phyloP scores from a whole-genome alignment of 768 basidiomycete genomes.

The Sporobolomyces pararoseus region DNA sequence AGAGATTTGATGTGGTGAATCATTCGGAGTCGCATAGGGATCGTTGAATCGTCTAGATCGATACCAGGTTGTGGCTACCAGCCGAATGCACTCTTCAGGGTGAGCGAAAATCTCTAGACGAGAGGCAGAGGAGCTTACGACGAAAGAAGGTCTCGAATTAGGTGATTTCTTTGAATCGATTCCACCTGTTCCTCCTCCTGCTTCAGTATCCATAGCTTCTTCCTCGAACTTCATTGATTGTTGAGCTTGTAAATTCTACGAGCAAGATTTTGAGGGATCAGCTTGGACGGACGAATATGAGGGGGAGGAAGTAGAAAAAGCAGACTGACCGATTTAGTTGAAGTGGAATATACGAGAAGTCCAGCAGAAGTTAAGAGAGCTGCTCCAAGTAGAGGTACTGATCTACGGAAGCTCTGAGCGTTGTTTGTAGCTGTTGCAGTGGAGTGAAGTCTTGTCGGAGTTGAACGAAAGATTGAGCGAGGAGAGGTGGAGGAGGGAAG shows the following conservation, averaged over 20 bases:
- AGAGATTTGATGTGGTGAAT: conserved; percentile 70
- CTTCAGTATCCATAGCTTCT: not conserved
- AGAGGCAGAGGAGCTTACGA: conserved; percentile 4
- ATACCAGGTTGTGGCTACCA: conserved; percentile 4
- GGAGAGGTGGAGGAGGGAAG: not conserved
- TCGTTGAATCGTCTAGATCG: conserved; percentile 43
- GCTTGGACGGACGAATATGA: not conserved
- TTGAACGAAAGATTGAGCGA: not conserved
- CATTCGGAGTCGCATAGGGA: conserved; percentile 70
- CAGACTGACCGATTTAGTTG: not conserved
- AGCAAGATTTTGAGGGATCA: too few relatives aligned
- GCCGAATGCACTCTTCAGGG: too few relatives aligned
- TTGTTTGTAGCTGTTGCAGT: not conserved
- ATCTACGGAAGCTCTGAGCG: not conserved
- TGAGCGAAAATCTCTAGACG: too few relatives aligned
- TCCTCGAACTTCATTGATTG: not conserved
- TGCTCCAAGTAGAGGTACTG: not conserved
- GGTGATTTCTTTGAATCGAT: not conserved
- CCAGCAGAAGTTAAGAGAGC: conserved; percentile 1
- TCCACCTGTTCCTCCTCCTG: not conserved
- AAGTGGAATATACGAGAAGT: not conserved
- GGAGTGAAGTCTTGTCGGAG: too few relatives aligned
- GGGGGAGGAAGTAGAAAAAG: not conserved
- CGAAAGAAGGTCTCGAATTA: conserved; percentile 18
- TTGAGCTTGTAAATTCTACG: not conserved